Percentiles rank a stretch among this genome's conserved stretches.
phyloP scores from a whole-genome alignment of 208 protist species.

The Balamuthia mandrillaris region DNA sequence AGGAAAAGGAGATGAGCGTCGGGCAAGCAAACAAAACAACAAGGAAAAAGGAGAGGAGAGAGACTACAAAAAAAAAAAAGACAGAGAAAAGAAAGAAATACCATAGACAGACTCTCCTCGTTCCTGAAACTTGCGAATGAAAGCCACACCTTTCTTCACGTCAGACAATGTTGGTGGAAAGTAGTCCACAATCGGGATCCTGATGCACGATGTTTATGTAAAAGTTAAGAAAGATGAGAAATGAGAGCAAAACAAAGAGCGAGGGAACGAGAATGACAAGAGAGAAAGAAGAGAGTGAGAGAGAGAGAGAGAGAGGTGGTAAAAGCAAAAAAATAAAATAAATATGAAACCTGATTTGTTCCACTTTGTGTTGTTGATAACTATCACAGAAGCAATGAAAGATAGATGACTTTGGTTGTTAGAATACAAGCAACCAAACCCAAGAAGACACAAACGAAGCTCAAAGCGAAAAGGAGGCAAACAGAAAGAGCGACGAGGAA shows the following conservation, averaged over 20 bases:
- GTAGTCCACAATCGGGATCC: background rate
- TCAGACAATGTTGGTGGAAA: background rate
- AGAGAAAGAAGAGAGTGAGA: too few relatives aligned
- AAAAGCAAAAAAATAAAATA: background rate
- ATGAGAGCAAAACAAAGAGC: too few relatives aligned
- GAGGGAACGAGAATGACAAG: too few relatives aligned
- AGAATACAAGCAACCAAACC: too few relatives aligned
- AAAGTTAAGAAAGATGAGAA: too few relatives aligned
- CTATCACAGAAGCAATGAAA: too few relatives aligned
- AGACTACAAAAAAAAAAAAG: background rate
- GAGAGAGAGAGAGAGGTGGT: background rate
- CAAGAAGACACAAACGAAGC: too few relatives aligned
- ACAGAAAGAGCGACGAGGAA: too few relatives aligned
- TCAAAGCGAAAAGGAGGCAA: too few relatives aligned
- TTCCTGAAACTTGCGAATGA: background rate
- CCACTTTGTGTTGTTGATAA: background rate
- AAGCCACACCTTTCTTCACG: background rate
- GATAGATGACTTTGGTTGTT: too few relatives aligned
- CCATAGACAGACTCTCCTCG: background rate
- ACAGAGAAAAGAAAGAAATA: background rate
- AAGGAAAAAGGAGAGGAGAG: background rate
- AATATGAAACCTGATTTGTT: background rate
- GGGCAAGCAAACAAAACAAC: background rate
- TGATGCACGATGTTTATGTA: too few relatives aligned
- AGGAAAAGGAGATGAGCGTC: background rate